Evolutionary conservation across 495 filamentous ascomycete genomes (phyloP), one percentile per base, ranked within the genome.

Genomic region (Podospora australis): DNA sequence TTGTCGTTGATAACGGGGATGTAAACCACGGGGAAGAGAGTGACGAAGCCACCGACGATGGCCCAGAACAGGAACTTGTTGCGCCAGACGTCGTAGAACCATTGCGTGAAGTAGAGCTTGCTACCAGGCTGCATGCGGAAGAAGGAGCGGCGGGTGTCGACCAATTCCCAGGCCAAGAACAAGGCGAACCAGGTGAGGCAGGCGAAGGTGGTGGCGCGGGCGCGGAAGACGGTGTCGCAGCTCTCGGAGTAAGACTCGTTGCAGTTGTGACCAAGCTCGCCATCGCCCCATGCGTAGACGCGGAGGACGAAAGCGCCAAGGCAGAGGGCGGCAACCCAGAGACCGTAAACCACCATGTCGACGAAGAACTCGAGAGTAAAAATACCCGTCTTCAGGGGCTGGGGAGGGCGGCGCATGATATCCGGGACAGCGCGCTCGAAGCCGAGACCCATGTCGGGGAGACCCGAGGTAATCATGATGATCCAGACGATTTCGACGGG

Each of bases 401-500:
- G 82, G 0, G 86, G 86, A 2, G 84, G 82, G 5, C 82, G 81
- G 16, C 70, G 70, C 81, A 88, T 83, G 48, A 88, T 78, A 46
- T 87, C 81, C 1, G 79, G 76, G 0, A 78, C 78, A 1, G 84
- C 83, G 16, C 76, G 70, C 60, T 88, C 86, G 22, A 84, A 79
- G 1, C 86, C 86, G 4, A 90, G 76, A 16, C 86, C 86, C 59
- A 90, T 80, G 46, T 84, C 86, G 0, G 85, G 79, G 39, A 89
- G 78, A 1, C 79, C 82, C 6, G 83, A 87, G 0, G 86, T 89
- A 42, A 87, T 65, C 69, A 89, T 81, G 65, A 87, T 90, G 46
- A 87, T 81, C 84, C 84, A 88, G 26, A 88, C 69, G 47, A 88
- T 86, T 41, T 88, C 79, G 6, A 90, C 70, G 8, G 86, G 85